A percentile compares a stretch with the other conserved stretches of the same genome.
Evolutionary conservation across 331 rosid species (phyloP).

Genomic region (Malus hybrid): DNA sequence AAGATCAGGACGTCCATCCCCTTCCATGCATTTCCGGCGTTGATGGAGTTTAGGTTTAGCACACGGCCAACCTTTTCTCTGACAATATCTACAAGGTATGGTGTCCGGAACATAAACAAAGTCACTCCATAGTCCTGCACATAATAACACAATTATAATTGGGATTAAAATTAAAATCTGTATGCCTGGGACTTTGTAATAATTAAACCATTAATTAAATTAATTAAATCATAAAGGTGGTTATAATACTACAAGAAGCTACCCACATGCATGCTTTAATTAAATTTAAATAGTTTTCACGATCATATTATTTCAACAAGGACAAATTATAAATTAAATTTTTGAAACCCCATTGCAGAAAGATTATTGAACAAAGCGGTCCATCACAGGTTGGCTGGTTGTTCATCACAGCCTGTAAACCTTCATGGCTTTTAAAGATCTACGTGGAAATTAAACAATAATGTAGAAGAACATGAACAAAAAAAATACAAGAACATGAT

Average conservation of each 20-base stretch:
- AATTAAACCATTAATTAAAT: neutral
- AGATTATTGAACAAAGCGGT: conserved; percentile 22
- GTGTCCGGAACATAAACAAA: conserved; percentile 49
- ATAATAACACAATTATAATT: neutral
- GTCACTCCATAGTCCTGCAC: conserved; percentile 68
- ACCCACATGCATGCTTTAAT: neutral
- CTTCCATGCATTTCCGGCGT: conserved; percentile 57
- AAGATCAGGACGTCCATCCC: conserved; percentile 65
- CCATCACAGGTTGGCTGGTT: conserved; percentile 40
- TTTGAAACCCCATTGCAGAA: neutral
- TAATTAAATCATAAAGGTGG: neutral
- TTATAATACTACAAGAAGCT: neutral
- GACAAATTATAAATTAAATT: neutral
- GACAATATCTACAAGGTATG: conserved; percentile 71
- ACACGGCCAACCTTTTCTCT: conserved; percentile 53
- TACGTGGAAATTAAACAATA: neutral
- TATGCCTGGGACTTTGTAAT: neutral
- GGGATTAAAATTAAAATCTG: too few species aligned
- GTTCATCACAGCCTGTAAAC: conserved; percentile 48
- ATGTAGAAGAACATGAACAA: neutral
- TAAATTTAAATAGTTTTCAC: neutral
- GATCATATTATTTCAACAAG: neutral
- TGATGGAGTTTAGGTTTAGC: conserved; percentile 48
- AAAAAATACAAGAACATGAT: neutral
- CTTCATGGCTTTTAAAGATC: neutral